phyloP scores from a whole-genome alignment of 73 alveolate species.

The Tetrahymena thermophila region DNA sequence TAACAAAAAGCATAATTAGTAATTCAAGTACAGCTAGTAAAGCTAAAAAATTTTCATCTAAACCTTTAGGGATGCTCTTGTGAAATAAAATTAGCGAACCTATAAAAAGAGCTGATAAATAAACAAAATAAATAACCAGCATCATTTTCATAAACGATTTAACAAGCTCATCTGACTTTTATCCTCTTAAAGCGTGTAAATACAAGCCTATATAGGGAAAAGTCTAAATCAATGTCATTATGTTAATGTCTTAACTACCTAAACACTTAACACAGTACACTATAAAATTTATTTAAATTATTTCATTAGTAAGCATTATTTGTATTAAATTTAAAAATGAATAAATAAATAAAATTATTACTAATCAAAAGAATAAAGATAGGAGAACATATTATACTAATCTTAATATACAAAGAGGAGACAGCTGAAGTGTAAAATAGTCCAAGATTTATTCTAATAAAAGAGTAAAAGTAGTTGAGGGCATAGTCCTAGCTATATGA shows the following conservation, averaged over 20 bases:
- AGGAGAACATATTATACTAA: constrained; percentile 37
- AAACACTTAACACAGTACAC: constrained; percentile 15
- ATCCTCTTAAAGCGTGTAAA: constrained; percentile 6
- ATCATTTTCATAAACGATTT: constrained; percentile 12
- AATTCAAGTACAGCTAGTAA: constrained; percentile 17
- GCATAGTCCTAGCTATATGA: neutral
- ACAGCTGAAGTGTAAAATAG: constrained; percentile 1
- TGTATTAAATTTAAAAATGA: neutral
- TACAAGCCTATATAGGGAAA: constrained; percentile 37
- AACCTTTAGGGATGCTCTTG: constrained; percentile 30
- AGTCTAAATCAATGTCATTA: neutral
- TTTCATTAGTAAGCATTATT: neutral
- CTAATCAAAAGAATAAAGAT: constrained; percentile 9
- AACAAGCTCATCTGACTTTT: constrained; percentile 9
- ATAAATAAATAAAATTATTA: neutral
- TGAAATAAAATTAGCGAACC: constrained; percentile 3
- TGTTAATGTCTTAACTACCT: constrained; percentile 11
- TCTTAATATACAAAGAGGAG: constrained; percentile 33
- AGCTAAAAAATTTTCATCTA: constrained; percentile 33
- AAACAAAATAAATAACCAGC: constrained; percentile 25
- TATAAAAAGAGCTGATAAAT: constrained; percentile 1
- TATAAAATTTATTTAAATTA: neutral
- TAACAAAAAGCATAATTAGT: constrained; percentile 10
- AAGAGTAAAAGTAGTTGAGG: neutral
- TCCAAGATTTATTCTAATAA: constrained; percentile 3